phyloP scores from a whole-genome alignment of 179 eudicot genomes.

The Camellia oleifera region DNA sequence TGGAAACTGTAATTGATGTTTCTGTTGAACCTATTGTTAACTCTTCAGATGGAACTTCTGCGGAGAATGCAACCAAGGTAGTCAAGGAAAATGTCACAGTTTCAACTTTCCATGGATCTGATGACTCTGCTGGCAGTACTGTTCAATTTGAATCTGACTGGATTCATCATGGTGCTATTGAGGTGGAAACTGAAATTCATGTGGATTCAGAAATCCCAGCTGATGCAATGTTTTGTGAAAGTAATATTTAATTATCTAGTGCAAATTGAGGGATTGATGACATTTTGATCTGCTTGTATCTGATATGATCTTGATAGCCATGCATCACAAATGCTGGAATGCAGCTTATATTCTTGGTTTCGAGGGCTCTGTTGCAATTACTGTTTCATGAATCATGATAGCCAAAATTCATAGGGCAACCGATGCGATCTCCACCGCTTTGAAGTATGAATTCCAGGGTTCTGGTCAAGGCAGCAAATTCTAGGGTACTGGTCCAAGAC shows the following conservation, averaged over 20 bases:
- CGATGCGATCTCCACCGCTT: background rate
- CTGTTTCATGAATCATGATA: background rate
- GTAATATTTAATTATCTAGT: background rate
- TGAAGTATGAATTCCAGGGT: background rate
- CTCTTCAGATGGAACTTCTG: background rate
- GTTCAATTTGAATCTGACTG: background rate
- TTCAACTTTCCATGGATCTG: conserved; percentile 1
- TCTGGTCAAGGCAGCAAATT: background rate
- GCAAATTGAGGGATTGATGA: conserved; percentile 1
- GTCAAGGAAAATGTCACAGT: background rate
- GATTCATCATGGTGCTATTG: background rate
- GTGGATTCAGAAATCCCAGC: background rate
- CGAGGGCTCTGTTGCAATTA: background rate
- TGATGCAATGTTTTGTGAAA: background rate
- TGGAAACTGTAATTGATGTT: background rate
- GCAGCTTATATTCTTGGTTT: background rate
- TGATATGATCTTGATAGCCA: conserved; percentile 1
- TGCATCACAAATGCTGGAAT: background rate
- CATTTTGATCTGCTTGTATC: background rate
- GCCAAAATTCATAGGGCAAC: background rate
- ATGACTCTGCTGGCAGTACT: background rate
- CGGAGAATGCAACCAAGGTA: background rate
- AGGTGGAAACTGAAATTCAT: conserved; percentile 6
- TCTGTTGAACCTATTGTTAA: background rate
- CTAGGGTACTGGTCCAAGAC: background rate